Base-by-base conservation (phyloP, 2,329 filamentous ascomycete species). In the Hyphodiscus sp. region DNA sequence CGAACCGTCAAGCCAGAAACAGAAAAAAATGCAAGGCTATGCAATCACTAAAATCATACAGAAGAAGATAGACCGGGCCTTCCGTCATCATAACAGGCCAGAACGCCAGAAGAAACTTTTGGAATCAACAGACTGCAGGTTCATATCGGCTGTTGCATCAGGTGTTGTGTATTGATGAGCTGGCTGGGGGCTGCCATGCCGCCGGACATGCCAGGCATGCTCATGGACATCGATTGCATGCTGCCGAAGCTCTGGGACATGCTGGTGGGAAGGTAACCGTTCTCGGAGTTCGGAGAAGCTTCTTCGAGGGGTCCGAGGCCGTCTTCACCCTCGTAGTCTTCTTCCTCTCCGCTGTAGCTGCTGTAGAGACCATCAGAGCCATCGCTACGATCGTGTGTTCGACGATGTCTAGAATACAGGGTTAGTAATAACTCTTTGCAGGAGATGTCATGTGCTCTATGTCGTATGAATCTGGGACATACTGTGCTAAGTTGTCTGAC, bases 401-500 rank as follows among this genome's bases (percentile, higher is more conserved):
- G 80, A 69, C 78, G 80, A 73, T 88, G 85, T 69, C 82, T 85
- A 62, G 44, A 67, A 63, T 64, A 49, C 44, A 45, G 54, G 58
- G 23, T 53, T 56, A 23, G 11, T 45, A 43, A 56, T 47, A 49
- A 38, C 29, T 50, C 49, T 19, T 45, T 41, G 47, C 10, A n/a
- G 33, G 15, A 29, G n/a, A 19, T 51, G 30, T 52, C 13, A 43
- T 23, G 45, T 54, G 57, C 23, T 26, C 55, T 60, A 50, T 58
- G 51, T 56, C 56, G 62, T 63, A 57, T 52, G 45, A 53, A 54
- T 56, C 44, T 45, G 30, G 41, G 64, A 69, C 82, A 74, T 90
- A 95, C 88, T 99, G 94, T 72, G 94, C 94, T 74, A 99, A 87
- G 72, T 99, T 99, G 77, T 99, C 94, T 68, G 92, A 97, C 74